A percentile compares a stretch with the other conserved stretches of the same genome.
phyloP scores from a whole-genome alignment of 2,329 filamentous ascomycete species.

The Camillea tinctor region DNA sequence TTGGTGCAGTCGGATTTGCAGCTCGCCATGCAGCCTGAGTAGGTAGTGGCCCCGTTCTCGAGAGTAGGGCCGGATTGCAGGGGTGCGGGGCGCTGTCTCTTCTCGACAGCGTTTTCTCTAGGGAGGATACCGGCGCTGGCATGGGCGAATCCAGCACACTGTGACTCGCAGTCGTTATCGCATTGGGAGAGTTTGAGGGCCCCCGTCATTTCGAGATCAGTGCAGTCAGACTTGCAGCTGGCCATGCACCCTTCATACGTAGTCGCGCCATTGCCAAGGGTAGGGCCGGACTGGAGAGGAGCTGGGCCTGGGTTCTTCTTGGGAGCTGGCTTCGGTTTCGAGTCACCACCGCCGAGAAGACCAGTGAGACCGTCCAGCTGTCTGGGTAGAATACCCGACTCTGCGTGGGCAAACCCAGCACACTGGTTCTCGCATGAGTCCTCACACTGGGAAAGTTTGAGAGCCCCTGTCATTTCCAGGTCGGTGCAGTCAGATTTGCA shows the following conservation, averaged over 20 bases:
- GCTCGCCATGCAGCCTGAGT: neutral
- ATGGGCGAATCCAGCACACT: neutral
- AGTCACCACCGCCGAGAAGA: neutral
- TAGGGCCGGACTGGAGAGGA: neutral
- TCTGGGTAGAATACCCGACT: neutral
- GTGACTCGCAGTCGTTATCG: slow-evolving; percentile 1
- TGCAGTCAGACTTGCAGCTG: neutral
- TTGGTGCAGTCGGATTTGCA: neutral
- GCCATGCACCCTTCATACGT: slow-evolving; percentile 10
- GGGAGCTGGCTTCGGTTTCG: neutral
- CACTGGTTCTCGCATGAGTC: neutral
- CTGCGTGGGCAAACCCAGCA: neutral
- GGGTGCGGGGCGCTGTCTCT: neutral
- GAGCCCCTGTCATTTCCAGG: too few species aligned
- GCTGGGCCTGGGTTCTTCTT: neutral
- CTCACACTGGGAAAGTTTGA: too few species aligned
- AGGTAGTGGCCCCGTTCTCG: neutral
- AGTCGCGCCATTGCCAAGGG: neutral
- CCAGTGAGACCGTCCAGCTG: neutral
- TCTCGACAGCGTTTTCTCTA: neutral
- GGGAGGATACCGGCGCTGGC: neutral
- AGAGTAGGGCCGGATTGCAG: neutral
- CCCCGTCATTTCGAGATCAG: too few species aligned
- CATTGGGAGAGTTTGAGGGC: slow-evolving; percentile 1
- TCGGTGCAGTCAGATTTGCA: neutral